Base-by-base conservation (phyloP, 2,329 filamentous ascomycete species). In the Westerdykella ornata region DNA sequence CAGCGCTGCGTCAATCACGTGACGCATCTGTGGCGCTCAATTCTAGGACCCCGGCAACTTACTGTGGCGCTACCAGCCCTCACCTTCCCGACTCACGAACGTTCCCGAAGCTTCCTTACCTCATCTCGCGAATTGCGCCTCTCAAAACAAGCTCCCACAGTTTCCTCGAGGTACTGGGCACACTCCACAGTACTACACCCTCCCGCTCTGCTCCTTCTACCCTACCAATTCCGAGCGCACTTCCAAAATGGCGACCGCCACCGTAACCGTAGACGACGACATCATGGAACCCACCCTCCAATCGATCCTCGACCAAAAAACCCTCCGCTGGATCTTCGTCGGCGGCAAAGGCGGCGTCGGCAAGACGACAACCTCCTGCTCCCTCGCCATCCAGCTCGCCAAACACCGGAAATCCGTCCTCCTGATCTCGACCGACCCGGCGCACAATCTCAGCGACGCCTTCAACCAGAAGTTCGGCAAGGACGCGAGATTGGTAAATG, bases 401-500 rank as follows among this genome's bases (percentile, higher is more conserved):
- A 88, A 85, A 69, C 88, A 88, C 57, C 88, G 92, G 70, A 90
- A 90, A 70, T 94, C 86, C 47, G 92, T 98, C 47, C 81, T 98
- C 44, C 84, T 98, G 66, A 98, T 98, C 72, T 96, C 89, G 30
- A 98, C 92, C 58, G 92, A 98, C 69, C 92, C 92, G 39, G 92
- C 92, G 39, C 92, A 98, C 77, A 98, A 98, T 72, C 77, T 98
- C 49, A 92, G 85, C 56, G 92, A 98, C 72, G 92, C 92, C 46
- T 98, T 98, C 70, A 88, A 87, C 54, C 90, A 98, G 70, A 98
- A 98, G 72, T 98, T 98, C 62, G 92, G 92, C 73, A 98, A 98
- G 75, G 92, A 98, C 69, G 92, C 92, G 40, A 82, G 88, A 49
- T 80, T 95, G 30, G 77, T 98, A 51, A 83, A 95, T 56, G 92